These are phyloP conservation scores for Parathielavia hyrcaniae DNA, from an alignment of 495 filamentous ascomycete genomes.

Conservation along the genomic window DNA sequence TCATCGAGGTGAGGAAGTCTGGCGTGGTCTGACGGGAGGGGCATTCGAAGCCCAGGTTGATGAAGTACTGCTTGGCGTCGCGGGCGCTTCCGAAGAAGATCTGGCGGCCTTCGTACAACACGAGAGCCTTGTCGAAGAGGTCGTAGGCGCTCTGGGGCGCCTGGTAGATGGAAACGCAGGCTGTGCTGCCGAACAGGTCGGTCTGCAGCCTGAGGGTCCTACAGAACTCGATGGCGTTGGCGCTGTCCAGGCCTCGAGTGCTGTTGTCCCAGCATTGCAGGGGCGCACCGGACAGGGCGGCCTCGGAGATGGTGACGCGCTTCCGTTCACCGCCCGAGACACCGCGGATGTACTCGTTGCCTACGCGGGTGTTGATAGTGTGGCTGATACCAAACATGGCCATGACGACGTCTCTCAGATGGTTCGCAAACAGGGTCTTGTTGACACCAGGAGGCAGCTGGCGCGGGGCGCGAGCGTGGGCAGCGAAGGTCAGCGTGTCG, in stretches of 20 bases:
- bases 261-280: constrained; percentile 84
- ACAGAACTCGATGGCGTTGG: constrained; percentile 76
- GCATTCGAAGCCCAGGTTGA: constrained; percentile 68
- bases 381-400: constrained; percentile 71
- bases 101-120: constrained; percentile 76
- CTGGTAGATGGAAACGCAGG: constrained; percentile 79
- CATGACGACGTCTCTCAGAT: constrained; percentile 72
- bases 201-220: constrained; percentile 61
- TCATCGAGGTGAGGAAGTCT: constrained; percentile 77
- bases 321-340: constrained; percentile 79
- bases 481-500: constrained; percentile 74
- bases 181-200: constrained; percentile 57
- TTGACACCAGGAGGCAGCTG: constrained; percentile 56
- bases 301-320: constrained; percentile 75
- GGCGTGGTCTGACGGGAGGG: constrained; percentile 66
- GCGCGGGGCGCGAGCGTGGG: constrained; percentile 57
- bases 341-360: constrained; percentile 73
- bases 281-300: constrained; percentile 55
- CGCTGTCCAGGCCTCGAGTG: constrained; percentile 72
- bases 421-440: constrained; percentile 52
- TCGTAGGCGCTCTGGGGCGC: constrained; percentile 72
- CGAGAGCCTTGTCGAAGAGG: constrained; percentile 69
- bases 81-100: constrained; percentile 68
- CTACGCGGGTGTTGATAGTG: constrained; percentile 69
- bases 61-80: constrained; percentile 62